phyloP scores from a whole-genome alignment of 345 rosid species.

The Syzygium aromaticum region DNA sequence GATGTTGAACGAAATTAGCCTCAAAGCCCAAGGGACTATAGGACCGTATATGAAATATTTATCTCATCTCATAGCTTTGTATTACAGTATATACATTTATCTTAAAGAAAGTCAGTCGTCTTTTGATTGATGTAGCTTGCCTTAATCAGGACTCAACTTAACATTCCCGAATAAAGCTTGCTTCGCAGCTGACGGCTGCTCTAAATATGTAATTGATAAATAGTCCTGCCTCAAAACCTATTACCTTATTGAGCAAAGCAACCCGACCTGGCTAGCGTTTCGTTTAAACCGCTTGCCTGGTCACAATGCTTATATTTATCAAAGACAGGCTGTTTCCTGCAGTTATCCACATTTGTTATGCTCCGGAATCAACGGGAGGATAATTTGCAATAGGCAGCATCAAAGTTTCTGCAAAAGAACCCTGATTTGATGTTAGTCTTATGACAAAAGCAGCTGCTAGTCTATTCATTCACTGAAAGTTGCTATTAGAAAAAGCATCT shows the following conservation, averaged over 20 bases:
- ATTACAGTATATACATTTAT: neutral
- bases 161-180: neutral
- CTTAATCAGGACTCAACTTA: neutral
- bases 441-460: neutral
- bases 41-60: neutral
- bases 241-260: neutral
- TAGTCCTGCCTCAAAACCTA: neutral
- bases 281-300: neutral
- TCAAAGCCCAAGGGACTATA: neutral
- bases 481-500: neutral
- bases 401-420: neutral
- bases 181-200: neutral
- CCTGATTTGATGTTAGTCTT: neutral
- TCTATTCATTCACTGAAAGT: neutral
- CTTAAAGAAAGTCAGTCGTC: neutral
- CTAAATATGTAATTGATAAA: neutral
- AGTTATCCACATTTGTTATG: neutral
- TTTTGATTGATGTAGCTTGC: neutral
- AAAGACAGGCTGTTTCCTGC: neutral
- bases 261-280: neutral
- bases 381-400: neutral
- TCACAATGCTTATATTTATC: neutral
- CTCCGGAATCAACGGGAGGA: neutral
- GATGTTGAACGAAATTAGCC: neutral
- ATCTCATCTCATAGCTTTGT: neutral